Percentiles rank a stretch among this genome's conserved stretches.
phyloP scores from a whole-genome alignment of 2,329 filamentous ascomycete genomes.

The Endoconidiophora polonica region DNA sequence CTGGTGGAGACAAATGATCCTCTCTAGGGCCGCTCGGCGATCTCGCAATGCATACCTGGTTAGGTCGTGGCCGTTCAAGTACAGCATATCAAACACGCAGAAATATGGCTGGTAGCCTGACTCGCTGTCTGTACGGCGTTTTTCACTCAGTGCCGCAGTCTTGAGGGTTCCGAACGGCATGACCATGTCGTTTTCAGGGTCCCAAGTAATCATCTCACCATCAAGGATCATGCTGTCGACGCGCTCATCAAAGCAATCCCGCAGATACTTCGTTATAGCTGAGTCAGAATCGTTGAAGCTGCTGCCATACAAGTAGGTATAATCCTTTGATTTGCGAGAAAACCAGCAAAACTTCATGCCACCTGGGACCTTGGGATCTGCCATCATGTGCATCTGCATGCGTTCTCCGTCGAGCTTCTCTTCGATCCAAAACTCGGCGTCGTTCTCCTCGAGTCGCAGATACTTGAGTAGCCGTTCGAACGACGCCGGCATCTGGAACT shows the following conservation, averaged over 20 bases:
- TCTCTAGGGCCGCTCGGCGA: constrained; percentile 50
- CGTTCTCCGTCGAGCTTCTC: constrained; percentile 95
- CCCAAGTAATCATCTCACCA: constrained; percentile 98
- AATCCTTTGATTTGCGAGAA: constrained; percentile 92
- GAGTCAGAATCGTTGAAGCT: constrained; percentile 57
- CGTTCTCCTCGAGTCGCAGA: constrained; percentile 47
- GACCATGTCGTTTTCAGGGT: constrained; percentile 67
- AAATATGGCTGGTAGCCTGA: constrained; percentile 49
- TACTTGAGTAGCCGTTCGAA: constrained; percentile 65
- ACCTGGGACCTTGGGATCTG: constrained; percentile 50
- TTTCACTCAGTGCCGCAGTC: constrained; percentile 67
- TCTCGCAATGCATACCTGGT: constrained; percentile 73
- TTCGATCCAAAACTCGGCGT: constrained; percentile 84
- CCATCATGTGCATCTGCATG: constrained; percentile 86
- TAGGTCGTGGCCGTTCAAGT: constrained; percentile 65
- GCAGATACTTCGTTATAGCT: constrained; percentile 64
- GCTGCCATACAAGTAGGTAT: constrained; percentile 81
- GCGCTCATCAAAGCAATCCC: constrained; percentile 56
- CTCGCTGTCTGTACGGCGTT: constrained; percentile 45
- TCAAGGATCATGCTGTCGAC: constrained; percentile 83
- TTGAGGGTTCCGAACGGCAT: constrained; percentile 88
- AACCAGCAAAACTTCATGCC: constrained; percentile 70
- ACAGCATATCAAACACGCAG: constrained; percentile 79
- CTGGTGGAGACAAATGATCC: constrained; percentile 3
- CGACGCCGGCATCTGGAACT: constrained; percentile 65